Percentiles rank a stretch among this genome's conserved stretches.
phyloP scores from a whole-genome alignment of 305 asterid species.

The Fraxinus baroniana region DNA sequence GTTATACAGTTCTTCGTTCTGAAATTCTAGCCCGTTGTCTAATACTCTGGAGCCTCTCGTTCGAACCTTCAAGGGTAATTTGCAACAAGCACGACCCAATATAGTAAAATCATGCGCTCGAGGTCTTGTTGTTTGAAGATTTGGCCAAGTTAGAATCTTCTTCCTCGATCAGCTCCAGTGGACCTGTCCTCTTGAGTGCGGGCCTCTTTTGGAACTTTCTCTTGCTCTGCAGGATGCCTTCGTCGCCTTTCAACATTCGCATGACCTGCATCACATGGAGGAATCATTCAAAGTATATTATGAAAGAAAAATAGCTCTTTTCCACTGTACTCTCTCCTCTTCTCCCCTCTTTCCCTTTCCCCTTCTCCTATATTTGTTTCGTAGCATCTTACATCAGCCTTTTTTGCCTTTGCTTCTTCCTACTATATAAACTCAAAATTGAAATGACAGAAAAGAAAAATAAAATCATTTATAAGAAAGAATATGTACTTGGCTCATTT shows the following conservation, averaged over 20 bases:
- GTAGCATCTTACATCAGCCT: neutral
- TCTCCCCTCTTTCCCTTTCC: neutral
- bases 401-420: neutral
- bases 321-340: neutral
- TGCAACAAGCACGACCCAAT: constrained; percentile 6
- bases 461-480: neutral
- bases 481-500: constrained; percentile 72
- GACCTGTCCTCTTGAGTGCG: constrained; percentile 57
- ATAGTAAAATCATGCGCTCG: neutral
- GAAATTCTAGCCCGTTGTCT: constrained; percentile 7
- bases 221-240: constrained; percentile 52
- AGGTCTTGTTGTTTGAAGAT: constrained; percentile 28
- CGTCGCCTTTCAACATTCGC: constrained; percentile 74
- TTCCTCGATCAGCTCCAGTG: constrained; percentile 42
- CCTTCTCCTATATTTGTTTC: neutral
- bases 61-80: neutral
- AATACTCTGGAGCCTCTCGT: neutral
- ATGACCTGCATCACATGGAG: constrained; percentile 45
- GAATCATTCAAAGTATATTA: neutral
- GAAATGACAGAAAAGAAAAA: neutral
- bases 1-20: constrained; percentile 16
- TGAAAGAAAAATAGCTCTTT: no score
- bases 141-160: constrained; percentile 46
- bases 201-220: constrained; percentile 76
- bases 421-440: neutral